Conservation (phyloP, 345 rosid species). For the Eucalyptus lansdowneana region DNA sequence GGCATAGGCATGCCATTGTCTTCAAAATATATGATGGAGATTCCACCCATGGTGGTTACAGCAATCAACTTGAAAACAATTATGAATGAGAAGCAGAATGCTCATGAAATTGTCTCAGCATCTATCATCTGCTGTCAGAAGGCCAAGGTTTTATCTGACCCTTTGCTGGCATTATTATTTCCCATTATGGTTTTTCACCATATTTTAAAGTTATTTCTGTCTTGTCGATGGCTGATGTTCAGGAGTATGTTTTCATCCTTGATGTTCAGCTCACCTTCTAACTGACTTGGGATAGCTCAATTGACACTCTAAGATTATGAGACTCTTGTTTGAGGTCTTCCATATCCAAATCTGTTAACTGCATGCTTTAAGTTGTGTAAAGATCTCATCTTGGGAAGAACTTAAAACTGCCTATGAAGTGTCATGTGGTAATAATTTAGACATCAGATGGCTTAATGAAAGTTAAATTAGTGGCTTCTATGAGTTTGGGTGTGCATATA, state of each 20-base stretch:
- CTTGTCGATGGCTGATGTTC: background rate
- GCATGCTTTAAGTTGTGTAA: background rate
- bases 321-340: background rate
- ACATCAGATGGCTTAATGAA: background rate
- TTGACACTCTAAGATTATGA: background rate
- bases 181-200: background rate
- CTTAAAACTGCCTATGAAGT: background rate
- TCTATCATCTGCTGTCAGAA: constrained; percentile 86
- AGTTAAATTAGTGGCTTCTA: background rate
- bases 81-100: constrained; percentile 70
- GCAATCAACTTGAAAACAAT: constrained; percentile 89
- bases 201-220: background rate
- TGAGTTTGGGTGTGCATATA: background rate
- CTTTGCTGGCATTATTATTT: background rate
- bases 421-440: background rate
- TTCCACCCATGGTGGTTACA: constrained; percentile 80
- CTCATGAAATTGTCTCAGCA: constrained; percentile 81
- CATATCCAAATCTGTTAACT: background rate
- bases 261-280: background rate
- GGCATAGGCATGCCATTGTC: constrained; percentile 38
- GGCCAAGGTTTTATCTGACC: constrained; percentile 66
- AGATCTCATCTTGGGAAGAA: background rate
- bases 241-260: background rate
- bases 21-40: constrained; percentile 32
- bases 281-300: background rate